Percentiles rank a stretch among this genome's conserved stretches.
phyloP scores from a whole-genome alignment of 1,284 basidiomycete species.

The Puccinia horiana region DNA sequence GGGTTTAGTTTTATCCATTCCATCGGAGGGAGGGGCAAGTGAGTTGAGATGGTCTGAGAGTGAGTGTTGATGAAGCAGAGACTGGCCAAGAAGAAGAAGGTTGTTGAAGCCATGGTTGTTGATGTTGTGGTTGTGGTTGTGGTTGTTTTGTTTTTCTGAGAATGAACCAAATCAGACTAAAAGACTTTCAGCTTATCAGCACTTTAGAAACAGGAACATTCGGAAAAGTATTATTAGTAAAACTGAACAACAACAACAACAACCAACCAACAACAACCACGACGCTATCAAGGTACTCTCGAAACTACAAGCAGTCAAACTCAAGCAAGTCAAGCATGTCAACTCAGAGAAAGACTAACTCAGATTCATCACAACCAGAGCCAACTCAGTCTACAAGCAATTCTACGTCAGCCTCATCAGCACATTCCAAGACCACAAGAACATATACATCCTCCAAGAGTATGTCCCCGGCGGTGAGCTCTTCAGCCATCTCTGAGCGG shows the following conservation, averaged over 20 bases:
- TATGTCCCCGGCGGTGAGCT: conserved; percentile 58
- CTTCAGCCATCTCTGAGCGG: conserved; percentile 40
- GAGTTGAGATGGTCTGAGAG: conserved; percentile 39
- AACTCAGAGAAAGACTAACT: conserved; percentile 64
- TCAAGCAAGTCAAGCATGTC: conserved; percentile 66
- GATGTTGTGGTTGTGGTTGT: background rate
- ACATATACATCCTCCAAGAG: conserved; percentile 64
- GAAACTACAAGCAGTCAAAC: conserved; percentile 63
- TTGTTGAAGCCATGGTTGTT: background rate
- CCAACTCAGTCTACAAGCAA: background rate
- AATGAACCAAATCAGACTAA: background rate
- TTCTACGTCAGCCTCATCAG: conserved; percentile 28
- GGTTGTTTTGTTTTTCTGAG: background rate
- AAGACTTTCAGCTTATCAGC: conserved; percentile 20
- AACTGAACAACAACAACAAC: background rate
- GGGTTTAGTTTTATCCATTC: conserved; percentile 46
- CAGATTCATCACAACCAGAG: background rate
- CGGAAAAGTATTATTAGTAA: conserved; percentile 30
- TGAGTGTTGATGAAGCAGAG: no score
- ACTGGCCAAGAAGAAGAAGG: background rate
- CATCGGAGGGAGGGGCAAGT: conserved; percentile 44
- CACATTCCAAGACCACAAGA: conserved; percentile 61
- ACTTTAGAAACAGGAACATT: conserved; percentile 39
- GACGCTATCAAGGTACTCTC: conserved; percentile 61
- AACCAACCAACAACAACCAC: background rate